phyloP scores from a whole-genome alignment of 257 asterid species.

The Solanum dulcamara region DNA sequence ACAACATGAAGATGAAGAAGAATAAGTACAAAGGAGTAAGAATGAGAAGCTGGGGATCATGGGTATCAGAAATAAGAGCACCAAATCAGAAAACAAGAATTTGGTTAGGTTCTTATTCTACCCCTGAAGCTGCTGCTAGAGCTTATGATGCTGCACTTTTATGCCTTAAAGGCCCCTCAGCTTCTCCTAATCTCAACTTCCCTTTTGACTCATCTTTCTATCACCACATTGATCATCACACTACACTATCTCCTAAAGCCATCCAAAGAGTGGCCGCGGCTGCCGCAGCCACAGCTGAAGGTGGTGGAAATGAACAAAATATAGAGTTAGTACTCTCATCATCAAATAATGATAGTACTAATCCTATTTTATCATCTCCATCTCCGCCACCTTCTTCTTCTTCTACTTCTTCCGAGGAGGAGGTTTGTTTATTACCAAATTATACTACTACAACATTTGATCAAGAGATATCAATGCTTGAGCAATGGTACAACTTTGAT shows the following conservation, averaged over 20 bases:
- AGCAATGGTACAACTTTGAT: constrained; percentile 61
- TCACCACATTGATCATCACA: not conserved
- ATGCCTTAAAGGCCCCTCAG: constrained; percentile 61
- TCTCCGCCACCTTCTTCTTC: constrained; percentile 9
- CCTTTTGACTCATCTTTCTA: constrained; percentile 20
- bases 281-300: constrained; percentile 20
- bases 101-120: constrained; percentile 91
- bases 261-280: constrained; percentile 69
- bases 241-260: constrained; percentile 55
- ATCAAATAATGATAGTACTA: not conserved
- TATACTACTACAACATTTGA: not conserved
- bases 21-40: constrained; percentile 91
- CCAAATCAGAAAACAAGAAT: constrained; percentile 89
- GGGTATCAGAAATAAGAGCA: constrained; percentile 88
- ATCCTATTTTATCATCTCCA: not conserved
- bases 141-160: constrained; percentile 91
- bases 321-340: not conserved
- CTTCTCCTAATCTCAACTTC: constrained; percentile 61
- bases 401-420: constrained; percentile 5
- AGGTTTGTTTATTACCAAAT: not conserved
- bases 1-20: constrained; percentile 11
- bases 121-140: constrained; percentile 92
- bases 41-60: constrained; percentile 96
- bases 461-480: constrained; percentile 1
- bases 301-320: not conserved